Evolutionary conservation across 2,329 filamentous ascomycete genomes (phyloP), one percentile per base, ranked within the genome.

Genomic region (Fusarium coicis): DNA sequence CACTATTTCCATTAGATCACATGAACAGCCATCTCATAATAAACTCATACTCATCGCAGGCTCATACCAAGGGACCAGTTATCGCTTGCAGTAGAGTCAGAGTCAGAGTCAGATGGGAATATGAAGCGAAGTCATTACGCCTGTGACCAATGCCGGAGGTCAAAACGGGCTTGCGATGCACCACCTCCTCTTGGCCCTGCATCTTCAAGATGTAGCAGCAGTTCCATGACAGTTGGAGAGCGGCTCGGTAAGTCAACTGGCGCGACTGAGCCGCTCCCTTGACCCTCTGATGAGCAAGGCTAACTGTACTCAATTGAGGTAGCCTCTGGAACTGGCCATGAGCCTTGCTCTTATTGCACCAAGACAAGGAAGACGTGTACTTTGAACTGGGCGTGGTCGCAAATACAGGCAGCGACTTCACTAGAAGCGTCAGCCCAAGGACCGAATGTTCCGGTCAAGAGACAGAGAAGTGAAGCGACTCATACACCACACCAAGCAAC

Each of bases 301-400:
- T 72, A 55, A 72, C n/a, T 12, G 1, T 11, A 19, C 2, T 23
- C 4, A 16, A 44, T 3, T 16, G 34, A 18, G 40, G 3, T 49
- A 74, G 72, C 46, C 36, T 53, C 60, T 23, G 67, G 52, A 4
- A 37, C 28, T 15, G 39, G 36, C 4, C 54, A 60, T 23, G 43
- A 55, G n/a, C 57, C 77, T 66, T 80, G 79, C 37, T 79, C 79
- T 5, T 80, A 81, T 26, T 80, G 79, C 32, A 52, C 62, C n/a
- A 81, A 74, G 65, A 80, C 79, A 5, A 77, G 74, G 21, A 80
- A 80, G 56, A 66, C 66, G 18, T 80, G 79, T 61, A 79, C 79
- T 9, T 68, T 79, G 55, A 72, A 74, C 18, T 80, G 78, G 79
- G 75, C 66, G 1, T 65, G 66, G 52, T 69, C 72, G 2, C 70